phyloP scores from a whole-genome alignment of 2,329 filamentous ascomycete species.

The Diplodia intermedia region DNA sequence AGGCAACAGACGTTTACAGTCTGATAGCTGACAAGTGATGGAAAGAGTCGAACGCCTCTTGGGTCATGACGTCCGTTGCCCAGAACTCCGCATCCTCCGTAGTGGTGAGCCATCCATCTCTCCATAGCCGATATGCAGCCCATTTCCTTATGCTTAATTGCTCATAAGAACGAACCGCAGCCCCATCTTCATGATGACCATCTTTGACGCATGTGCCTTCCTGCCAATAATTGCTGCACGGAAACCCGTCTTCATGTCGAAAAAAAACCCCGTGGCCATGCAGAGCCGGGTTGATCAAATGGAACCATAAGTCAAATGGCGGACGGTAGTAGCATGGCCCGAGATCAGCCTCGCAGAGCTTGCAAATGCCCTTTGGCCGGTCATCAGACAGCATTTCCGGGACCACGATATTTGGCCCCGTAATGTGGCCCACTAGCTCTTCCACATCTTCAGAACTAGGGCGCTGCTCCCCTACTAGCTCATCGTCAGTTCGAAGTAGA shows the following conservation, averaged over 20 bases:
- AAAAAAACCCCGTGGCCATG: rapidly evolving
- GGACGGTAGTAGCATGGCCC: background rate
- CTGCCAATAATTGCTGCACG: background rate
- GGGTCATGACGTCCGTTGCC: background rate
- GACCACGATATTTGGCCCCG: background rate
- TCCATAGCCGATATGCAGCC: background rate
- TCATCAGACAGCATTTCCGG: background rate
- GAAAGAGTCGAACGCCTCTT: background rate
- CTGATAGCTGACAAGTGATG: background rate
- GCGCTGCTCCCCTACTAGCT: background rate
- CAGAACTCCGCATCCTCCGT: background rate
- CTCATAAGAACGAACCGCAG: rapidly evolving
- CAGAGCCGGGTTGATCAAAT: background rate
- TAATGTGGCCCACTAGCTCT: background rate
- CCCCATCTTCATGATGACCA: background rate
- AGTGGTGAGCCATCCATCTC: background rate
- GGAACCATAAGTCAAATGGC: background rate
- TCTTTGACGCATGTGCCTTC: background rate
- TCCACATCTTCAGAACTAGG: background rate
- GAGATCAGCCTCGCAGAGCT: background rate
- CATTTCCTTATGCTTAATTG: background rate
- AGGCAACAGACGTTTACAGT: background rate
- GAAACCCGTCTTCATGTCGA: background rate
- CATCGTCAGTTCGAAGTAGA: background rate
- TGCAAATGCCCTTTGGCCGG: background rate